A percentile compares a stretch with the other conserved stretches of the same genome.
Evolutionary conservation across 768 basidiomycete genomes (phyloP).

Genomic region (Lactarius tabidus): DNA sequence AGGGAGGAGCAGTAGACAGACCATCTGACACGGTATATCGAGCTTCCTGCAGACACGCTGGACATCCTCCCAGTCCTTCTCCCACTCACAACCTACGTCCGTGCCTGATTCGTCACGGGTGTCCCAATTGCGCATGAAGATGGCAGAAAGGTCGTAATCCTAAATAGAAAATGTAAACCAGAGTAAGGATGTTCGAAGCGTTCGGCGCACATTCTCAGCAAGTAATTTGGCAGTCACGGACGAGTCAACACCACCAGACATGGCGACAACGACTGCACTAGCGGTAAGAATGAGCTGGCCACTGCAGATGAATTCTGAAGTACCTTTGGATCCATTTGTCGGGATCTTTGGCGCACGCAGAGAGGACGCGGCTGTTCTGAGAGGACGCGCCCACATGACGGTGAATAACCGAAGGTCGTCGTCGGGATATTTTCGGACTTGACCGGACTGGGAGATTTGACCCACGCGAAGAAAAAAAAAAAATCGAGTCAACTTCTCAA

Average conservation of each 20-base stretch:
- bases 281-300: neutral
- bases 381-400: conserved; percentile 11
- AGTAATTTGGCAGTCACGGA: conserved; percentile 81
- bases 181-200: neutral
- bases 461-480: neutral
- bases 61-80: conserved; percentile 92
- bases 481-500: neutral
- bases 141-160: conserved; percentile 80
- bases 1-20: conserved; percentile 32
- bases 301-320: neutral
- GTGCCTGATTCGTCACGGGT: conserved; percentile 75
- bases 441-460: conserved; percentile 2
- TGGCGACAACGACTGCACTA: conserved; percentile 73
- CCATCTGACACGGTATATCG: conserved; percentile 72
- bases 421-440: conserved; percentile 11
- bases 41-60: conserved; percentile 69
- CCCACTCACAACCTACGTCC: conserved; percentile 91
- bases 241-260: conserved; percentile 96
- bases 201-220: conserved; percentile 49
- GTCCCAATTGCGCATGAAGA: conserved; percentile 98
- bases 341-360: conserved; percentile 23
- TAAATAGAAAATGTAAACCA: conserved; percentile 29
- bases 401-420: conserved; percentile 1
- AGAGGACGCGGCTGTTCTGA: neutral
- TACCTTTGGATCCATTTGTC: conserved; percentile 33